Base-by-base conservation (phyloP, 768 basidiomycete genomes). In the Sistotremastrum niveocremeum region DNA sequence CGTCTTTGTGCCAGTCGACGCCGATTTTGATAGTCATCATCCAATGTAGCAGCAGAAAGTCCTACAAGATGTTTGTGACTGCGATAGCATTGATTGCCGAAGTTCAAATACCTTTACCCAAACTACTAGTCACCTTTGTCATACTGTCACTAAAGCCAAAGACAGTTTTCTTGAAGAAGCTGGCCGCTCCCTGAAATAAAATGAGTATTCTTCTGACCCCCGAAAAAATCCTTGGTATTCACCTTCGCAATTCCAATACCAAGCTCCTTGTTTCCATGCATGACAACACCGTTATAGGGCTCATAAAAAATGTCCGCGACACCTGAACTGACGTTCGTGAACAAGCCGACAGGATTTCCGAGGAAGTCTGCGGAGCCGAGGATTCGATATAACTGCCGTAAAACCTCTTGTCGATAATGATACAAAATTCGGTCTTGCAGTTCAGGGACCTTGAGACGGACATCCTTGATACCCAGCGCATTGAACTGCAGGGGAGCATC, bases 241-340 rank as follows among this genome's bases (percentile, higher is more conserved):
- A 87, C 89, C 71, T 95, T 90, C 5, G 93, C 93, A 48, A 97
- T 87, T 20, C 93, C 89, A 48, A 90, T 81, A 3, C 93, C 95
- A 30, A 98, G 64, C 48, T 97, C 94, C 56, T 80, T 83, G 62
- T 93, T 94, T 3, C 94, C 94, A 56, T 90, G 90, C 76, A 94
- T 85, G 46, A 99, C 84, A 32, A 93, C 85, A 34, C 93, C 93
- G 47, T 91, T 83, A 70, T 93, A 95, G 2, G 95, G 95, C 61
- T 97, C 94, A 53, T 98, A 95, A 70, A 99, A 98, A 53, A 98
- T 93, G 61, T 99, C 95, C 45, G 86, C 86, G 4, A 98, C 87
- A 7, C 95, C 95, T 31, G 91, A 95, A 57, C 89, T 94, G 57
- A 99, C 91, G 57, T 98, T 98, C 42, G 85, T 94, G 71, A 99